Conservation (phyloP, 164 flowering plant genomes). For the Liriodendron chinense region DNA sequence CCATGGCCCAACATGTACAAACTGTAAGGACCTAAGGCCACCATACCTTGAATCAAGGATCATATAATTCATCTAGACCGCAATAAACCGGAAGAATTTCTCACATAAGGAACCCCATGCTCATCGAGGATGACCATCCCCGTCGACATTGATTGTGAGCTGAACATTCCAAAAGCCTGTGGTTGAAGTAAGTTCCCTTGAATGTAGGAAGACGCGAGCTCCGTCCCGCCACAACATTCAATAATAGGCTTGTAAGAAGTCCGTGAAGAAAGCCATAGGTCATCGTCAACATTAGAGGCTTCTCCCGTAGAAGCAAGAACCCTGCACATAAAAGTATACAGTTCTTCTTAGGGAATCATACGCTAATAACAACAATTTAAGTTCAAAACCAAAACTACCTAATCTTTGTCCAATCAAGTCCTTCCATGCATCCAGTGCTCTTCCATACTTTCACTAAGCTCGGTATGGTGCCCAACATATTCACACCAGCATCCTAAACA, state of each 20-base stretch:
- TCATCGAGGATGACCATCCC: slow-evolving; percentile 84
- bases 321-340: slow-evolving; percentile 33
- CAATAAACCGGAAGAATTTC: slow-evolving; percentile 17
- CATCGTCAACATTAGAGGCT: slow-evolving; percentile 87
- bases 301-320: slow-evolving; percentile 82
- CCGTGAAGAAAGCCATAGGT: slow-evolving; percentile 92
- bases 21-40: neutral
- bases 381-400: slow-evolving; percentile 34
- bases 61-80: neutral
- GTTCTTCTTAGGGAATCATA: neutral
- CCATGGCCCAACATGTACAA: neutral
- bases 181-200: slow-evolving; percentile 71
- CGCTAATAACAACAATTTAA: neutral
- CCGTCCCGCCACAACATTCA: slow-evolving; percentile 96
- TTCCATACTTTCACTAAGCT: slow-evolving; percentile 93
- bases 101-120: slow-evolving; percentile 75
- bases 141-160: slow-evolving; percentile 69
- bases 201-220: slow-evolving; percentile 74
- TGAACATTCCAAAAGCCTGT: slow-evolving; percentile 91
- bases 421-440: slow-evolving; percentile 72
- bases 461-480: slow-evolving; percentile 85
- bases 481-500: slow-evolving; percentile 88
- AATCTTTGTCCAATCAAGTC: slow-evolving; percentile 85
- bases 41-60: neutral
- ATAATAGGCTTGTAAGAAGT: slow-evolving; percentile 71